Evolutionary conservation across 768 basidiomycete species (phyloP).

Genomic region (Boletus insuetus): DNA sequence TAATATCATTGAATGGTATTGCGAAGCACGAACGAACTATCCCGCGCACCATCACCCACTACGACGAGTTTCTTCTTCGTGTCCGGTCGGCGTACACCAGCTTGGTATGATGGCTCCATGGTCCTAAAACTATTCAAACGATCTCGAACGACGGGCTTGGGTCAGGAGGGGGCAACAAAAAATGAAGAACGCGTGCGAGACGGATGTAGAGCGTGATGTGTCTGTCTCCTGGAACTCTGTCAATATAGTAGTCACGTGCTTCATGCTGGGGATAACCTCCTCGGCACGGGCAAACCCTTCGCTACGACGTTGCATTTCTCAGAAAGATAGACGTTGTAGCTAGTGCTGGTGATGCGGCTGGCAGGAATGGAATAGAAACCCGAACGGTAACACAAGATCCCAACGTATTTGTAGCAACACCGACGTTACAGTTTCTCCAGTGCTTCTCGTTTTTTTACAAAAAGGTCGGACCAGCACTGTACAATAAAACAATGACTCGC

Average conservation of each 20-base stretch:
- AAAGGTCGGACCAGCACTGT: neutral
- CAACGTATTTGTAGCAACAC: neutral
- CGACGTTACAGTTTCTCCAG: no score
- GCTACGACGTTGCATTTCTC: no score
- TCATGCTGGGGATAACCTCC: no score
- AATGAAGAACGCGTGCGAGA: slow-evolving; percentile 2
- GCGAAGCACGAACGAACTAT: slow-evolving; percentile 25
- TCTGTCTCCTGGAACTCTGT: no score
- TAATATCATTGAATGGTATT: slow-evolving; percentile 25
- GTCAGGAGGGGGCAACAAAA: neutral
- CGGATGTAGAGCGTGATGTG: no score
- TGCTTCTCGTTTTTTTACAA: no score
- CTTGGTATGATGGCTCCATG: slow-evolving; percentile 29
- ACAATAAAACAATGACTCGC: neutral
- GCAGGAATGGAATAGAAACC: neutral
- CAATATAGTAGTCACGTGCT: no score
- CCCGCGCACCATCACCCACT: slow-evolving; percentile 75
- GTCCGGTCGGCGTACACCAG: slow-evolving; percentile 58
- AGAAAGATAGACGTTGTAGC: no score
- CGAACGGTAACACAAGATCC: no score
- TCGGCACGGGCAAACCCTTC: no score
- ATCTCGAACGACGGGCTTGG: neutral
- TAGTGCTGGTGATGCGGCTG: no score
- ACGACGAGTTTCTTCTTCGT: slow-evolving; percentile 86
- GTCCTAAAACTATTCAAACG: neutral